These are phyloP conservation scores for Leccinellum rugosiceps DNA, from an alignment of 768 basidiomycete species.

Conservation along the genomic window DNA sequence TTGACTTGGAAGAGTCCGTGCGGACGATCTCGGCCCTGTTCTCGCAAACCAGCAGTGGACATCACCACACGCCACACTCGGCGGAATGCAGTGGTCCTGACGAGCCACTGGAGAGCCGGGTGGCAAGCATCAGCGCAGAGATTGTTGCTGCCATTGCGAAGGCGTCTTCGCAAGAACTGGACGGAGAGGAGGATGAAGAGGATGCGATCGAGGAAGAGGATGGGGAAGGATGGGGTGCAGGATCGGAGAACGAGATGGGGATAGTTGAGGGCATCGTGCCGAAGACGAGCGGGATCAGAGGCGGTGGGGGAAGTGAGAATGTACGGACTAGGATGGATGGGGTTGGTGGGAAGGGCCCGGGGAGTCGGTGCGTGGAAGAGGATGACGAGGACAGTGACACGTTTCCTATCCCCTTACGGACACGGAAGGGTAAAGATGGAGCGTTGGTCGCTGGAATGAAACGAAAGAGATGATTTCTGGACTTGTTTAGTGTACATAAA, in stretches of 20 bases:
- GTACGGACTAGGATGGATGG: constrained; percentile 12
- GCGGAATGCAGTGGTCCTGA: constrained; percentile 33
- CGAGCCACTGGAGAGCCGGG: constrained; percentile 54
- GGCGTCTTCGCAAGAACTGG: constrained; percentile 59
- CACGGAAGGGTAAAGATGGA: constrained; percentile 58
- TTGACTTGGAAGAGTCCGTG: constrained; percentile 67
- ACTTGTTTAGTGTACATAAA: constrained; percentile 9
- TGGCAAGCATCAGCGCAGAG: constrained; percentile 77
- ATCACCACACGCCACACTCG: constrained; percentile 29
- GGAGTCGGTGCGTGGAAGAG: constrained; percentile 38
- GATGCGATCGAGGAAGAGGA: constrained; percentile 40
- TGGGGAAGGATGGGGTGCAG: constrained; percentile 39
- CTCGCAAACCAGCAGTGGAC: constrained; percentile 42
- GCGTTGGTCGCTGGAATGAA: constrained; percentile 49
- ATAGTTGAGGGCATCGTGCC: constrained; percentile 51
- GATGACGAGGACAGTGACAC: constrained; percentile 69
- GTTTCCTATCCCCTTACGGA: constrained; percentile 70
- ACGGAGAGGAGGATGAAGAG: constrained; percentile 50
- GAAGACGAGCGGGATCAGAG: constrained; percentile 61
- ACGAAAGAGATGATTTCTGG: constrained; percentile 51
- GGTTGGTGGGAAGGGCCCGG: constrained; percentile 15
- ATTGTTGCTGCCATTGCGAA: constrained; percentile 80
- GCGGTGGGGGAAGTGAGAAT: constrained; percentile 30
- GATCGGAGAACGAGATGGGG: constrained; percentile 50
- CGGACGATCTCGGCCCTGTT: constrained; percentile 73